Base-by-base conservation (phyloP, 2,329 filamentous ascomycete genomes). In the Colletotrichum coccodes region DNA sequence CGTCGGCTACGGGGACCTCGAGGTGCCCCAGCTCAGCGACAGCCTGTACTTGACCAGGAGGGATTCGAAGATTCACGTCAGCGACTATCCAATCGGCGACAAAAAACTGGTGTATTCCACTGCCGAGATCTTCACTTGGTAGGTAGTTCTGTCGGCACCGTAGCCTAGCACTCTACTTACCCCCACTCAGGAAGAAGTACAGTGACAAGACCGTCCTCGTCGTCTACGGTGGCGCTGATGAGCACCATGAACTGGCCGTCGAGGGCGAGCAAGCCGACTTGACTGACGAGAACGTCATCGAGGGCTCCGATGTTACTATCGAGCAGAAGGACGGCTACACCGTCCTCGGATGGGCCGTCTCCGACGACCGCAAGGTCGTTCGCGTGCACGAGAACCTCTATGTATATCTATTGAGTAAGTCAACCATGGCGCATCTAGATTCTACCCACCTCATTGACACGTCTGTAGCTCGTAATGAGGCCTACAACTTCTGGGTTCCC, bases 61-160 rank as follows among this genome's bases (percentile, higher is more conserved):
- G 47, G 90, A 92, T 74, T 89, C 88, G 2, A 91, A 86, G 76
- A 84, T 90, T 64, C 87, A 90, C 73, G 87, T 91, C 14, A 89
- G 85, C 9, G 87, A 92, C 74, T 92, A 91, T 70, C 82, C 87
- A 49, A 78, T 92, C 54, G 88, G 86, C 1, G 83, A 84, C 26
- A 77, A 83, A 14, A 87, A 83, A 6, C 75, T 92, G n/a, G 78
- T 91, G 1, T 92, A 92, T 78, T 91, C 88, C 0, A 89, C 90
- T 5, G 89, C 88, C 0, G 90, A 92, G 73, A 85, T 92, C 59
- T 89, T 89, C 71, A 91, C 88, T 0, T 90, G 88, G 58, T 64
- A 47, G 14, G 47, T 40, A 12, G 0, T 14, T 4, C 32, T 8
- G 18, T 26, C 0, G 12, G 6, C 3, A n/a, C 2, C 0, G 30